A percentile compares a stretch with the other conserved stretches of the same genome.
Evolutionary conservation across 768 basidiomycete genomes (phyloP).

Genomic region (Mycena haematopus): DNA sequence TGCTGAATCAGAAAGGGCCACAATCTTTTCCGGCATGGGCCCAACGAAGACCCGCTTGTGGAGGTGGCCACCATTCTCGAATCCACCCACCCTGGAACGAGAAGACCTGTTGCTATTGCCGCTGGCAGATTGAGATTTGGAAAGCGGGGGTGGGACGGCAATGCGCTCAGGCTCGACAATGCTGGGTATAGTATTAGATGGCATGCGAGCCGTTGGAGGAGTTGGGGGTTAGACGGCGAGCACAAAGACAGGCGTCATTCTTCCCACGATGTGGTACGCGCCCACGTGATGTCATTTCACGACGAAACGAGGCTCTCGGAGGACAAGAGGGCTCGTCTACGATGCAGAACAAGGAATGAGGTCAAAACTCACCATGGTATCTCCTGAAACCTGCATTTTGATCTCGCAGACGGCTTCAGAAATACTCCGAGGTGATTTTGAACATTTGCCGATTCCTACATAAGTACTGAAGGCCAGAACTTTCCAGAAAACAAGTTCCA

Average conservation of each 20-base stretch:
- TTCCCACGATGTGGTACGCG: background rate
- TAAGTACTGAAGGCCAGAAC: too few relatives aligned
- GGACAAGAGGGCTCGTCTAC: background rate
- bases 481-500: too few relatives aligned
- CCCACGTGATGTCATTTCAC: background rate
- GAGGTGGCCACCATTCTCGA: slow-evolving; percentile 42
- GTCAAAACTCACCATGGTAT: background rate
- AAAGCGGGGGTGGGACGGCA: slow-evolving; percentile 5
- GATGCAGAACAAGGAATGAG: background rate
- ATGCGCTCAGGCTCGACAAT: slow-evolving; percentile 15
- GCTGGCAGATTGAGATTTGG: slow-evolving; percentile 1
- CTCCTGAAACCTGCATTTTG: background rate
- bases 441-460: too few relatives aligned
- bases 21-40: slow-evolving; percentile 71
- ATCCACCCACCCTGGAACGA: background rate
- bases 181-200: slow-evolving; percentile 16
- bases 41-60: slow-evolving; percentile 69
- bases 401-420: too few relatives aligned
- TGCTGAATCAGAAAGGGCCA: slow-evolving; percentile 46
- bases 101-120: slow-evolving; percentile 1
- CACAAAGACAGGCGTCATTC: background rate
- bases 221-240: background rate
- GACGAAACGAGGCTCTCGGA: background rate
- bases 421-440: too few relatives aligned
- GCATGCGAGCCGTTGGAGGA: background rate